Base-by-base conservation (phyloP, 2,329 filamentous ascomycete species). In the Beauveria medogensis region DNA sequence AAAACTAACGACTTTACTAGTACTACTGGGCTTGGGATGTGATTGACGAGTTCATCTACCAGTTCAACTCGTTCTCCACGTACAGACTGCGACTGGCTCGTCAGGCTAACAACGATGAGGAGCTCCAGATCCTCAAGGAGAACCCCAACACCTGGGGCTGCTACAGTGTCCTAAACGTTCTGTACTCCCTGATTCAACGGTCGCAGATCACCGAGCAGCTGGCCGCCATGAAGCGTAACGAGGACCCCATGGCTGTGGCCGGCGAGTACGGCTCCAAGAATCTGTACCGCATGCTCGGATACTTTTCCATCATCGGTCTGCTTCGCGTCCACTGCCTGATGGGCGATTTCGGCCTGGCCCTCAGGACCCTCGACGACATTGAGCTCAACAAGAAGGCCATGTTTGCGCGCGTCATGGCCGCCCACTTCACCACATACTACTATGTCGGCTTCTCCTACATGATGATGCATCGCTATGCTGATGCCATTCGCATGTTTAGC, bases 381-480 rank as follows among this genome's bases (percentile, higher is more conserved):
- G 94, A 99, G 84, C 87, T 99, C 71, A 99, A 97, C 84, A 99
- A 99, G 84, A 97, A 97, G 83, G 92, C 94, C 77, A 97, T 97
- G 91, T 99, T 99, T 75, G 93, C 94, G 65, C 91, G 94, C 67
- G 94, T 99, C 75, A 97, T 99, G 94, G 93, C 94, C 59, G 94
- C 94, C 62, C 94, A 99, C 82, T 97, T 97, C 81, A 97, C 93
- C 68, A 99, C 94, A 67, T 99, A 97, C 86, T 99, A 99, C 86
- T 97, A 97, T 76, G 93, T 99, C 65, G 94, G 94, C 69, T 99
- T 99, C 86, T 96, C 91, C 68, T 99, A 99, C 88, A 97, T 99
- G 93, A 99, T 99, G 94, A 96, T 97, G 91, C 92, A 94, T 80
- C 91, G 94, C 74, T 99, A 99, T 75, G 91, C 92, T 77, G 94